Evolutionary conservation across 345 rosid genomes (phyloP), one percentile per base, ranked within the genome.

Genomic region (Litchi chinensis): DNA sequence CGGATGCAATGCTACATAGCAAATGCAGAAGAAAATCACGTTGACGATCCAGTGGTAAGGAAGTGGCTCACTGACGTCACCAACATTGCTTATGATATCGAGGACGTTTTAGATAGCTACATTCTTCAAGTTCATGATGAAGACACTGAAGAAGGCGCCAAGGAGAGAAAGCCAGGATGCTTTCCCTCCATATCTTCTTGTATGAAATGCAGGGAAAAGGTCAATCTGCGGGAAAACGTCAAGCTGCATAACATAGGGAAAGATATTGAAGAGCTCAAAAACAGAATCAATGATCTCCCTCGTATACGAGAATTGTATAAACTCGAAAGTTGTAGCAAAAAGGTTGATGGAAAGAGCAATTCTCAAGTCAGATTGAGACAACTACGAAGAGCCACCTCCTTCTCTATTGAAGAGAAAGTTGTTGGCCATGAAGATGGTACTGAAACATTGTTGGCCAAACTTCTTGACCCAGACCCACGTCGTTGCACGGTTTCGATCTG

Each of bases 21-120:
- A 69, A 85, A 83, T 69, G 87, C 86, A 18, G 84, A 84, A 44
- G 82, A 77, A 64, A 84, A 77, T 65, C 81, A 80, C 56, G 65
- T 65, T 19, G 75, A 65, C 52, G 80, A 80, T 16, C 75, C 82
- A 75, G 79, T 81, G 48, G 79, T 84, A 26, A 70, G 81, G 22
- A 82, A 80, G 6, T 84, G 85, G 85, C 79, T 80, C 21, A 73
- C 81, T 15, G 82, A 74, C 6, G 80, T 86, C 74, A 75, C 77
- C 75, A 73, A 77, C 40, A 74, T 79, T 32, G 80, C 84, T 19
- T 82, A 86, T 10, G 87, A 86, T 75, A 66, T 81, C n/a, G 84
- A 86, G 26, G 87, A 84, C 65, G 65, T 84, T 66, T 70, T 86
- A 28, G 86, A 82, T 32, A 71, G 65, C 0, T 70, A 70, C n/a